A percentile compares a stretch with the other conserved stretches of the same genome.
These are phyloP conservation scores for Inonotus obliquus DNA, from an alignment of 1,284 basidiomycete genomes.

Conservation along the genomic window DNA sequence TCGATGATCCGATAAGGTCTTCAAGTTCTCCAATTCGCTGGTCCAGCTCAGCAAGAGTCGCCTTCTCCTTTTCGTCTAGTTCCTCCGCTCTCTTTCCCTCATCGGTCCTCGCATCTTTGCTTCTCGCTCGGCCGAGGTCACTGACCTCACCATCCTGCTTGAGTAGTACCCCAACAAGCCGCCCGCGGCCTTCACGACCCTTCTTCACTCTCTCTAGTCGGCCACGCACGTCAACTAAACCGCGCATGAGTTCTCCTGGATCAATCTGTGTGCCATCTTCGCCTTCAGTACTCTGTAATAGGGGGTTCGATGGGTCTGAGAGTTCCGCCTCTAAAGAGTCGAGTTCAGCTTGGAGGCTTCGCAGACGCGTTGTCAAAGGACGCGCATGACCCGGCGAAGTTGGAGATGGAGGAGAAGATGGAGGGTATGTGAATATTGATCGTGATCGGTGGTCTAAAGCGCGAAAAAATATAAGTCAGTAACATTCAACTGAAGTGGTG, in stretches of 20 bases:
- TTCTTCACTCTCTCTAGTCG: conserved; percentile 64
- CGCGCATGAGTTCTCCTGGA: conserved; percentile 70
- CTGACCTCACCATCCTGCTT: conserved; percentile 6
- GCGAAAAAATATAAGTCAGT: neutral
- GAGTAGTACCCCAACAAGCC: conserved; percentile 58
- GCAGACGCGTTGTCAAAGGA: conserved; percentile 58
- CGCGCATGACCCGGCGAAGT: conserved; percentile 34
- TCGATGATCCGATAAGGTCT: conserved; percentile 71
- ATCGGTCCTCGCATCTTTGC: conserved; percentile 22
- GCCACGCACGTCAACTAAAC: conserved; percentile 65
- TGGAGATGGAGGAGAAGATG: conserved; percentile 44
- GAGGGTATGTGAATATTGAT: conserved; percentile 61
- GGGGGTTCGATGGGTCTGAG: conserved; percentile 64
- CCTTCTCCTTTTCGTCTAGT: conserved; percentile 25
- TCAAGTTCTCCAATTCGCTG: conserved; percentile 77
- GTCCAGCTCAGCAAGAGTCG: conserved; percentile 66
- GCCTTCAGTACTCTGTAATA: conserved; percentile 43
- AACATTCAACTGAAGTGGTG: neutral
- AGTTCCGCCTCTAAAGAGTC: conserved; percentile 62
- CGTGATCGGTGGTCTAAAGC: conserved; percentile 35
- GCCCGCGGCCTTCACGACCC: conserved; percentile 58
- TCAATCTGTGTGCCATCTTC: conserved; percentile 56
- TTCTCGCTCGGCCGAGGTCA: conserved; percentile 17
- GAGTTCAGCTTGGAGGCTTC: conserved; percentile 59
- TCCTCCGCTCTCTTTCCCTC: conserved; percentile 23